Percentiles rank a stretch among this genome's conserved stretches.
These are phyloP conservation scores for Cercospora sp. DNA, from an alignment of 2,329 filamentous ascomycete species.

Conservation along the genomic window DNA sequence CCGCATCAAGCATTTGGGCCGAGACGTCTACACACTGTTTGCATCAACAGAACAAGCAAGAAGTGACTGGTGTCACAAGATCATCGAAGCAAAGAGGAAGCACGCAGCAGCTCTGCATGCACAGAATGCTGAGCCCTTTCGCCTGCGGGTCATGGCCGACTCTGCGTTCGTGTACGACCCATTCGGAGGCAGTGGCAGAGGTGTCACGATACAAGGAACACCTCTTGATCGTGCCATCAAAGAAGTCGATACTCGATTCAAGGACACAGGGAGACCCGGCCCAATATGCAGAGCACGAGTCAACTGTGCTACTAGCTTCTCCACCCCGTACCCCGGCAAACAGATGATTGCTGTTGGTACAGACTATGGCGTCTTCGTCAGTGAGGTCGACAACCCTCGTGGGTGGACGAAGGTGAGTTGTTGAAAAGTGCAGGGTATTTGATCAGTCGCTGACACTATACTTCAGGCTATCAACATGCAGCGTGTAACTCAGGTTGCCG, in stretches of 20 bases:
- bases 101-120: slow-evolving; percentile 85
- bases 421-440: not conserved
- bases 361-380: slow-evolving; percentile 88
- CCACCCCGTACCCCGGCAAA: slow-evolving; percentile 69
- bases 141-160: slow-evolving; percentile 86
- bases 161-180: slow-evolving; percentile 82
- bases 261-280: slow-evolving; percentile 64
- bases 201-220: slow-evolving; percentile 82
- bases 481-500: slow-evolving; percentile 86
- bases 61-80: slow-evolving; percentile 88
- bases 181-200: slow-evolving; percentile 55
- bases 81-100: slow-evolving; percentile 90
- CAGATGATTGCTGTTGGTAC: slow-evolving; percentile 92
- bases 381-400: slow-evolving; percentile 83
- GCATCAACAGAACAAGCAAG: slow-evolving; percentile 73
- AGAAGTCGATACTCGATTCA: slow-evolving; percentile 77
- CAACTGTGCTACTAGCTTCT: slow-evolving; percentile 91
- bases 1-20: slow-evolving; percentile 90
- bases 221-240: slow-evolving; percentile 87
- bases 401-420: slow-evolving; percentile 80
- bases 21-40: slow-evolving; percentile 89
- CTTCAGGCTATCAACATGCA: slow-evolving; percentile 70
- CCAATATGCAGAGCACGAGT: slow-evolving; percentile 83
- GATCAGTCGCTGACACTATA: slow-evolving; percentile 34
- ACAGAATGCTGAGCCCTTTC: slow-evolving; percentile 95